Evolutionary conservation across 2,329 filamentous ascomycete genomes (phyloP).

Genomic region (Pseudogymnoascus sp.): DNA sequence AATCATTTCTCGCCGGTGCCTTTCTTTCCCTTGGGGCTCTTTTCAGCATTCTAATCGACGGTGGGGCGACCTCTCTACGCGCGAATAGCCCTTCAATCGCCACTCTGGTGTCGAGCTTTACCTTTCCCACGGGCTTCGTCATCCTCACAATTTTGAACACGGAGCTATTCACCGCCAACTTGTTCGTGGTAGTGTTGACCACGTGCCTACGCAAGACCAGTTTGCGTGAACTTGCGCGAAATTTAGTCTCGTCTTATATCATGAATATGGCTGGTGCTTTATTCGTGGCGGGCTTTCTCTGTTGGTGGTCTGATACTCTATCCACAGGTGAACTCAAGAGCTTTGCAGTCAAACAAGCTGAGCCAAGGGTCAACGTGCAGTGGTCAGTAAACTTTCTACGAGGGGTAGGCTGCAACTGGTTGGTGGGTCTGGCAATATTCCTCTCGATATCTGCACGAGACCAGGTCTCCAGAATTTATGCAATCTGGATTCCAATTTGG

Average conservation of each 20-base stretch:
- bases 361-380: constrained; percentile 11
- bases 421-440: constrained; percentile 16
- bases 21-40: constrained; percentile 1
- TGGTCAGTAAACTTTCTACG: constrained; percentile 22
- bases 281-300: constrained; percentile 6
- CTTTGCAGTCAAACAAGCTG: constrained; percentile 1
- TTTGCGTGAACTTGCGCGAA: background rate
- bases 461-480: constrained; percentile 21
- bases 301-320: background rate
- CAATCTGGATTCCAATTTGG: constrained; percentile 24
- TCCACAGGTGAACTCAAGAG: background rate
- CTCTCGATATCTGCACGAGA: constrained; percentile 17
- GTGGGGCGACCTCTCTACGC: background rate
- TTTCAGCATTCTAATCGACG: background rate
- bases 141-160: background rate
- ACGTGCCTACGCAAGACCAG: background rate
- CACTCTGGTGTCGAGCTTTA: constrained; percentile 1
- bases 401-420: constrained; percentile 23
- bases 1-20: constrained; percentile 2
- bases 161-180: background rate
- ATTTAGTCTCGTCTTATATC: constrained; percentile 7
- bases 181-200: background rate
- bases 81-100: constrained; percentile 5
- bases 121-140: constrained; percentile 6
- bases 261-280: background rate